These are phyloP conservation scores for Cichorium intybus DNA, from an alignment of 140 eudicot species.

Conservation along the genomic window DNA sequence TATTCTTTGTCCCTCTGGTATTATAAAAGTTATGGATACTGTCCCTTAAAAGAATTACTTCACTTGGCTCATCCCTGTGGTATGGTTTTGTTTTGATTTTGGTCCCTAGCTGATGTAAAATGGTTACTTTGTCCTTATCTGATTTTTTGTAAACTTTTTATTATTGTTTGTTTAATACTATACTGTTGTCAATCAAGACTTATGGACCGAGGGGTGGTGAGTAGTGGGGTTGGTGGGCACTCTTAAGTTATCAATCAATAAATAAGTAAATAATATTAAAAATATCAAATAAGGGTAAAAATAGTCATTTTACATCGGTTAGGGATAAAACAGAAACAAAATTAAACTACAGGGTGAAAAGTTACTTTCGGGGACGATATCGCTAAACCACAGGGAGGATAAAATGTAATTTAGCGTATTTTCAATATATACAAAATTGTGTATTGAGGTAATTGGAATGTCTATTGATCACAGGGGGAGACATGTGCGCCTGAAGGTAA, in stretches of 20 bases:
- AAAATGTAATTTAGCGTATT: background rate
- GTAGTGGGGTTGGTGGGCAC: too few species aligned
- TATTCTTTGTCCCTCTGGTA: background rate
- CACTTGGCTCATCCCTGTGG: too few species aligned
- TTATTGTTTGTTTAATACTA: background rate
- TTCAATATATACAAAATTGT: background rate
- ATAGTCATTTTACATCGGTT: background rate
- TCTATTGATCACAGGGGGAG: conserved; percentile 66
- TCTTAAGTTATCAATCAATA: too few species aligned
- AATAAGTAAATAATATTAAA: too few species aligned
- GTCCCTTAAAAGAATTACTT: too few species aligned
- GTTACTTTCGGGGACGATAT: background rate
- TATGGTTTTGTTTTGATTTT: too few species aligned
- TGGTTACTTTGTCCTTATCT: background rate
- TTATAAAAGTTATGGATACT: too few species aligned
- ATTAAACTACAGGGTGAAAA: background rate
- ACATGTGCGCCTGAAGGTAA: conserved; percentile 79
- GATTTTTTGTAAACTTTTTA: background rate
- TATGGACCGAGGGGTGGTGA: background rate
- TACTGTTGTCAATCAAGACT: background rate
- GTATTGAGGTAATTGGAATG: conserved; percentile 17
- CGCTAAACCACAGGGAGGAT: background rate
- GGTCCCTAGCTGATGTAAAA: background rate
- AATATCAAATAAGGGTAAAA: background rate
- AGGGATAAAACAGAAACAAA: background rate